phyloP scores from a whole-genome alignment of 495 filamentous ascomycete species.

The Podospora anserina region DNA sequence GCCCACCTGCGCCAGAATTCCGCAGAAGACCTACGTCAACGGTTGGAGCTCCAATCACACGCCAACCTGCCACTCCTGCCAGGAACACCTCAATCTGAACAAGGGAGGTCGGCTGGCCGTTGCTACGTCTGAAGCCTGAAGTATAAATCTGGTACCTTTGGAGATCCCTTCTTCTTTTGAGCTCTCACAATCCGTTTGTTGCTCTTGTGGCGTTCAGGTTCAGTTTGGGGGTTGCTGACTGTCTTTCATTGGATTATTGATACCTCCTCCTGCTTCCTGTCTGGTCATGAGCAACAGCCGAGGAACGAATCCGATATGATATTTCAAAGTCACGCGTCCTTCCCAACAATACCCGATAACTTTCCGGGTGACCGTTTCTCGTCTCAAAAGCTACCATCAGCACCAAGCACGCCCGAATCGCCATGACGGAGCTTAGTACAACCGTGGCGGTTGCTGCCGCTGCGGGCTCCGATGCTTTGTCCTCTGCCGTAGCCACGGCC shows the following conservation, averaged over 20 bases:
- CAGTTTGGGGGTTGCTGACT: background rate
- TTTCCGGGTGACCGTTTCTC: background rate
- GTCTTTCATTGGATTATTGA: background rate
- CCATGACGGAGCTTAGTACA: slow-evolving; percentile 13
- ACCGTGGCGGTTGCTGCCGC: slow-evolving; percentile 12
- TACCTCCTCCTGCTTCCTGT: background rate
- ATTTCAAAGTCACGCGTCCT: background rate
- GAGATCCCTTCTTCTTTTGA: background rate
- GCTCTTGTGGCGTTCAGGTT: background rate
- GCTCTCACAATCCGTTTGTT: background rate
- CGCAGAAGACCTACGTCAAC: slow-evolving; percentile 11
- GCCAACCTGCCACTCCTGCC: background rate
- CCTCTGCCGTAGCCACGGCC: slow-evolving; percentile 36
- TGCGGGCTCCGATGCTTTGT: slow-evolving; percentile 22
- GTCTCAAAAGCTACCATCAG: background rate
- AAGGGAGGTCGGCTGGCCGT: slow-evolving; percentile 17
- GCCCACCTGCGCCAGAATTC: slow-evolving; percentile 14
- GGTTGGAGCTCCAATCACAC: slow-evolving; percentile 4
- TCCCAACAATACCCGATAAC: background rate
- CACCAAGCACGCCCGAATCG: background rate
- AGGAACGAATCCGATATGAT: background rate
- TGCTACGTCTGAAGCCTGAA: background rate
- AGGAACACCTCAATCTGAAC: slow-evolving; percentile 4
- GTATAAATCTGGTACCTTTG: background rate
- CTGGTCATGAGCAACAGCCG: background rate